Base-by-base conservation (phyloP, 139 green algal species). In the Trebouxia sp. region DNA sequence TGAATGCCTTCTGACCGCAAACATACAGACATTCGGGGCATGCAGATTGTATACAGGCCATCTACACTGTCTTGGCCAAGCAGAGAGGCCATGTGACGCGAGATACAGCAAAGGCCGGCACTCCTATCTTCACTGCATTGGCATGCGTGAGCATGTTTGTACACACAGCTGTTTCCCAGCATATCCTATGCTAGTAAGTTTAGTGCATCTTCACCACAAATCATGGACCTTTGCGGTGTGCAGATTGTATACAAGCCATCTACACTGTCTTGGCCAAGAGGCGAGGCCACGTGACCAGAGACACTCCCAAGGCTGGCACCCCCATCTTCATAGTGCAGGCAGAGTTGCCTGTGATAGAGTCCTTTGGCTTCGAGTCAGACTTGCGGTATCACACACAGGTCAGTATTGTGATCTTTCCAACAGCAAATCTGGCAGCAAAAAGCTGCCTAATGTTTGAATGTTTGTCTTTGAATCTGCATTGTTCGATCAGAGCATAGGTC, bases 331-430 rank as follows among this genome's bases (percentile, higher is more conserved):
- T 96, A 6, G 91, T 98, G 80, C 93, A 95, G 83, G 96, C 96
- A n/a, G 94, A 94, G 76, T 83, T 99, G 65, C 97, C 97, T 1
- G 96, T 97, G 0, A 90, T 98, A 1, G 97, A 99, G 90, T 92
- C 82, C 72, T 99, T 99, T 80, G 97, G 97, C 15, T 99, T 99
- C 80, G 97, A 99, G 88, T 99, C 97, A 0, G 97, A 99, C 87
- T 84, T 99, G 69, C 86, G 97, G 28, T 98, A 97, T 83, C 95
- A 98, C 88, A 99, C 97, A 50, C 93, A 97, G 88, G 85, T 83
- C 51, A 24, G n/a, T n/a, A n/a, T n/a, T n/a, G n/a, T n/a, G n/a
- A n/a, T n/a, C n/a, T n/a, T n/a, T n/a, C n/a, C n/a, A n/a, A n/a
- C n/a, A n/a, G n/a, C n/a, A n/a, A n/a, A n/a, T n/a, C n/a, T n/a